A percentile compares a stretch with the other conserved stretches of the same genome.
These are phyloP conservation scores for Pseudocercospora vitis DNA, from an alignment of 2,329 filamentous ascomycete species.

Conservation along the genomic window DNA sequence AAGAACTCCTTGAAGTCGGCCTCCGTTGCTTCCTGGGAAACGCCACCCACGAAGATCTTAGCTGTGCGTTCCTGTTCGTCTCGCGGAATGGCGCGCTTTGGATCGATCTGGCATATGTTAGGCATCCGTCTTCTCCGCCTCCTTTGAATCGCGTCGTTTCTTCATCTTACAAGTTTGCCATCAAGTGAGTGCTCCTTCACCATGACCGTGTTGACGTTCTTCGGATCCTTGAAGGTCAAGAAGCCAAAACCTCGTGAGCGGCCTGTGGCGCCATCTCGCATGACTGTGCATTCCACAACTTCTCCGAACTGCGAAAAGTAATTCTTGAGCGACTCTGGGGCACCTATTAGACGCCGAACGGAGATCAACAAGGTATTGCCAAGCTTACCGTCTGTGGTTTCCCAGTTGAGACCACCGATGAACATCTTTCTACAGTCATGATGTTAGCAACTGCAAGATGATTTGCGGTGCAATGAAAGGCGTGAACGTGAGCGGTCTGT, in stretches of 20 bases:
- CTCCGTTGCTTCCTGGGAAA: slow-evolving; percentile 95
- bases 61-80: slow-evolving; percentile 98
- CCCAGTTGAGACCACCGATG: slow-evolving; percentile 97
- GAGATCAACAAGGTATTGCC: not conserved
- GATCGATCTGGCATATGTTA: slow-evolving; percentile 72
- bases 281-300: slow-evolving; percentile 97
- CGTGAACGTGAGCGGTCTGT: slow-evolving; percentile 25
- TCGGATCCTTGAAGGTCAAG: slow-evolving; percentile 94
- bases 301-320: slow-evolving; percentile 99
- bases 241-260: slow-evolving; percentile 96
- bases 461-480: slow-evolving; percentile 8
- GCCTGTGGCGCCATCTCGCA: slow-evolving; percentile 92
- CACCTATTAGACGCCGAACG: slow-evolving; percentile 31
- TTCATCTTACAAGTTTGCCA: slow-evolving; percentile 83
- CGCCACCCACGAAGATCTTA: slow-evolving; percentile 98
- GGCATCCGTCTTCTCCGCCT: slow-evolving; percentile 14
- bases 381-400: slow-evolving; percentile 91
- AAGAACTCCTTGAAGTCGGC: slow-evolving; percentile 97
- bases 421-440: slow-evolving; percentile 85
- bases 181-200: slow-evolving; percentile 98
- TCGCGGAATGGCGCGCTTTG: slow-evolving; percentile 92
- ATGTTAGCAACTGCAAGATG: slow-evolving; percentile 27
- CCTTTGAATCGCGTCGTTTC: slow-evolving; percentile 22
- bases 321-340: slow-evolving; percentile 84
- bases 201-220: slow-evolving; percentile 99